These are phyloP conservation scores for Rickenella mellea DNA, from an alignment of 768 basidiomycete species.

Conservation along the genomic window DNA sequence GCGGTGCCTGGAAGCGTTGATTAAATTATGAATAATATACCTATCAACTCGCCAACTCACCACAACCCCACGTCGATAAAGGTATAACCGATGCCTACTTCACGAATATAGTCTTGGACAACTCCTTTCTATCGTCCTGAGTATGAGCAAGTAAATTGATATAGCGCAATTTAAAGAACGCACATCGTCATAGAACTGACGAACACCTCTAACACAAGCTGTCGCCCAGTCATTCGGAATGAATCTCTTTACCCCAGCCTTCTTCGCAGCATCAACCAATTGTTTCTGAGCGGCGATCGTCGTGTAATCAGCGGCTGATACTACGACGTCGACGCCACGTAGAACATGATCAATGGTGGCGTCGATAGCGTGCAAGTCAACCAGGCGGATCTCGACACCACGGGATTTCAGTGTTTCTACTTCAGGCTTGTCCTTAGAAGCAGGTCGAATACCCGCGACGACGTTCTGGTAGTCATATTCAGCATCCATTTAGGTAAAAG, in stretches of 20 bases:
- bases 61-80: slow-evolving; percentile 24
- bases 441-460: slow-evolving; percentile 8
- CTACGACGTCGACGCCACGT: slow-evolving; percentile 9
- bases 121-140: too few relatives aligned
- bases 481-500: too few relatives aligned
- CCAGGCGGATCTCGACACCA: slow-evolving; percentile 12
- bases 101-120: slow-evolving; percentile 16
- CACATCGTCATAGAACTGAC: slow-evolving; percentile 7
- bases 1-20: too few relatives aligned
- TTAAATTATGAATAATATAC: too few relatives aligned
- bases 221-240: slow-evolving; percentile 17
- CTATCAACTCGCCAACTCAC: too few relatives aligned
- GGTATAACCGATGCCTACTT: slow-evolving; percentile 17
- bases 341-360: slow-evolving; percentile 12
- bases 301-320: slow-evolving; percentile 7
- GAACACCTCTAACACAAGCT: slow-evolving; percentile 6
- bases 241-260: slow-evolving; percentile 13
- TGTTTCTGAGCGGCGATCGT: slow-evolving; percentile 8
- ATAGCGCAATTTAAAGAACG: too few relatives aligned
- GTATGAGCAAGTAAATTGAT: too few relatives aligned
- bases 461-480: slow-evolving; percentile 4
- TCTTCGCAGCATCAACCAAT: slow-evolving; percentile 13
- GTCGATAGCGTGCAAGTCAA: slow-evolving; percentile 8
- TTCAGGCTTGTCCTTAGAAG: slow-evolving; percentile 10
- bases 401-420: slow-evolving; percentile 4